phyloP scores from a whole-genome alignment of 1,284 basidiomycete genomes.

The Apiotrichum porosum region DNA sequence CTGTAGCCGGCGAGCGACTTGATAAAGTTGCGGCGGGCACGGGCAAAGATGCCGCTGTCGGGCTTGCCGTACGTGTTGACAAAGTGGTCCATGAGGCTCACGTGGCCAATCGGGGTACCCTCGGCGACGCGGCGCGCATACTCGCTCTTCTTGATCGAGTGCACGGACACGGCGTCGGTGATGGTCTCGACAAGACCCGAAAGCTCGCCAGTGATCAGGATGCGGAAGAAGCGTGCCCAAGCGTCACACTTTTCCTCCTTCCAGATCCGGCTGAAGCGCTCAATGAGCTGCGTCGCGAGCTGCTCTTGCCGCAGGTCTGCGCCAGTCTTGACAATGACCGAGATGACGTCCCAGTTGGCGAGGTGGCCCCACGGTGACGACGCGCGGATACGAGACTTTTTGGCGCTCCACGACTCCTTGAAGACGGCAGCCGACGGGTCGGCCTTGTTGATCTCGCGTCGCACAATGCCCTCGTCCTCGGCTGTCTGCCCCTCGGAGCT shows the following conservation, averaged over 20 bases:
- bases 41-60: conserved; percentile 73
- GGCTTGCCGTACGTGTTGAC: conserved; percentile 83
- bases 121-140: conserved; percentile 80
- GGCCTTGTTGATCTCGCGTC: conserved; percentile 89
- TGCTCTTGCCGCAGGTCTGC: conserved; percentile 97
- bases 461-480: conserved; percentile 87
- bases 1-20: conserved; percentile 94
- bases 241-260: conserved; percentile 82
- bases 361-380: conserved; percentile 94
- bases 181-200: conserved; percentile 94
- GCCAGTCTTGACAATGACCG: conserved; percentile 97
- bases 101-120: conserved; percentile 69
- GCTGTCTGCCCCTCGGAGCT: conserved; percentile 55
- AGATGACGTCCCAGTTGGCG: conserved; percentile 70
- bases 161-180: conserved; percentile 94
- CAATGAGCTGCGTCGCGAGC: conserved; percentile 90
- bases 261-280: conserved; percentile 91
- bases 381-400: conserved; percentile 91
- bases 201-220: conserved; percentile 86
- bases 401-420: conserved; percentile 89
- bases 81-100: conserved; percentile 85
- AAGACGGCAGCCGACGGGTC: conserved; percentile 93
- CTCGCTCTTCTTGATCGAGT: conserved; percentile 98
- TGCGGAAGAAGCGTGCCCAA: conserved; percentile 86
- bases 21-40: conserved; percentile 86